phyloP scores from a whole-genome alignment of 2,329 filamentous ascomycete species.

The Fulvia fulva region DNA sequence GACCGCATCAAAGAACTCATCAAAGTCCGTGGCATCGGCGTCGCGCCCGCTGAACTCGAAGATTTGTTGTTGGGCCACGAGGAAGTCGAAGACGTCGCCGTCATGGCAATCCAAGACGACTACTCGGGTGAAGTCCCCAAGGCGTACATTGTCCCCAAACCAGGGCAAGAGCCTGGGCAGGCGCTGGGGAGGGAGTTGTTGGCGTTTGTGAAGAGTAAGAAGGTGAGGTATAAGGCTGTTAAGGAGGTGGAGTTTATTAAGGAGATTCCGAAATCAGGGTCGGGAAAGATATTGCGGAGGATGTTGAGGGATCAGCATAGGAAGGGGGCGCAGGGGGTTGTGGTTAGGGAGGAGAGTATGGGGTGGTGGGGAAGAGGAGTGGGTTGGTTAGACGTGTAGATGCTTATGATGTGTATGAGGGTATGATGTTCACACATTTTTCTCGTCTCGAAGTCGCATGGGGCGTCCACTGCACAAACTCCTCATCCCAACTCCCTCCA shows the following conservation, averaged over 20 bases:
- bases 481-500: too few species aligned
- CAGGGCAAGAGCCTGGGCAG: slow-evolving; percentile 33
- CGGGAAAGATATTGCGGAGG: slow-evolving; percentile 38
- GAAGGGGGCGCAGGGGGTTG: slow-evolving; percentile 30
- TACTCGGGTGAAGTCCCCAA: slow-evolving; percentile 42
- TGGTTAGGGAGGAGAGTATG: slow-evolving; percentile 34
- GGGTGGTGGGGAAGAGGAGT: slow-evolving; percentile 19
- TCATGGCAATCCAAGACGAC: slow-evolving; percentile 43
- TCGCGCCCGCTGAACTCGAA: slow-evolving; percentile 50
- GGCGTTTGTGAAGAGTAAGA: slow-evolving; percentile 36
- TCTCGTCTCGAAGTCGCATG: too few species aligned
- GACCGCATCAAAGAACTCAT: slow-evolving; percentile 51
- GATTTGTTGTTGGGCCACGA: slow-evolving; percentile 47
- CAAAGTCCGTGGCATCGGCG: slow-evolving; percentile 54
- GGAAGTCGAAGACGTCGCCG: slow-evolving; percentile 46
- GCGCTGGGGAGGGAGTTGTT: slow-evolving; percentile 36
- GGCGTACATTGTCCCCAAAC: slow-evolving; percentile 33
- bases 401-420: too few species aligned
- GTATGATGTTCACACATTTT: too few species aligned
- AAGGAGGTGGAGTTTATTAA: slow-evolving; percentile 42
- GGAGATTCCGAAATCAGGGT: slow-evolving; percentile 33
- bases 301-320: slow-evolving; percentile 40
- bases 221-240: slow-evolving; percentile 47
- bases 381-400: background rate
- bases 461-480: too few species aligned